Evolutionary conservation across 306 rosid species (phyloP).

Genomic region (Vigna radiata): DNA sequence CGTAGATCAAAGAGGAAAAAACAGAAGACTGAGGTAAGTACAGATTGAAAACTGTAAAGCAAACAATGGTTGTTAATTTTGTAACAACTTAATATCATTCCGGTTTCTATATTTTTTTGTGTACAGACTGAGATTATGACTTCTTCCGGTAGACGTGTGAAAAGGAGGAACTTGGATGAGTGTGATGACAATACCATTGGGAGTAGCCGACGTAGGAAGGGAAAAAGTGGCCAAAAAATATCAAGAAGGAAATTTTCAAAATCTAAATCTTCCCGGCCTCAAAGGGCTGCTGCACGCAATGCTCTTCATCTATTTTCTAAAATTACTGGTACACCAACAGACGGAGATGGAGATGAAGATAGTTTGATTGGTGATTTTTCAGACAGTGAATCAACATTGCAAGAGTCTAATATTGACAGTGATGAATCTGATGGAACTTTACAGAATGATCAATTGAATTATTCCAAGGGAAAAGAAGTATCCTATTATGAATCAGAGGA

Average conservation of each 20-base stretch:
- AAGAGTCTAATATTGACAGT: slow-evolving; percentile 74
- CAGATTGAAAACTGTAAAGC: not conserved
- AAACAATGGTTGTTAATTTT: slow-evolving; percentile 16
- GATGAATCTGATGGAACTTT: slow-evolving; percentile 74
- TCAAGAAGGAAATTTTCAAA: slow-evolving; percentile 70
- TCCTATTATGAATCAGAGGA: slow-evolving; percentile 60
- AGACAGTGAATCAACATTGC: slow-evolving; percentile 78
- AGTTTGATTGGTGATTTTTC: slow-evolving; percentile 69
- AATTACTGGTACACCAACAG: slow-evolving; percentile 79
- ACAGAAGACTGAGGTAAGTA: slow-evolving; percentile 80
- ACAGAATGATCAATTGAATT: slow-evolving; percentile 56
- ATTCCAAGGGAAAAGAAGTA: slow-evolving; percentile 78
- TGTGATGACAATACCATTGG: slow-evolving; percentile 61
- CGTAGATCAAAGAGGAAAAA: slow-evolving; percentile 88
- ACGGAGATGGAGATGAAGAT: slow-evolving; percentile 85
- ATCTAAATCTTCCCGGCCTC: slow-evolving; percentile 89
- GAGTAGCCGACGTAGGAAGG: slow-evolving; percentile 63
- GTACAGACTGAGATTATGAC: slow-evolving; percentile 82
- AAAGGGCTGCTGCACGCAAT: slow-evolving; percentile 94
- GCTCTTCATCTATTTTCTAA: slow-evolving; percentile 85
- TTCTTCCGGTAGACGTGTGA: slow-evolving; percentile 97
- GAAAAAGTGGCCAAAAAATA: slow-evolving; percentile 61
- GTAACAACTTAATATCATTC: slow-evolving; percentile 43
- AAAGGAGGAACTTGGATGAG: slow-evolving; percentile 91
- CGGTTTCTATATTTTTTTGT: slow-evolving; percentile 32